phyloP scores from a whole-genome alignment of 768 basidiomycete genomes.

The Multifurca ochricompacta region DNA sequence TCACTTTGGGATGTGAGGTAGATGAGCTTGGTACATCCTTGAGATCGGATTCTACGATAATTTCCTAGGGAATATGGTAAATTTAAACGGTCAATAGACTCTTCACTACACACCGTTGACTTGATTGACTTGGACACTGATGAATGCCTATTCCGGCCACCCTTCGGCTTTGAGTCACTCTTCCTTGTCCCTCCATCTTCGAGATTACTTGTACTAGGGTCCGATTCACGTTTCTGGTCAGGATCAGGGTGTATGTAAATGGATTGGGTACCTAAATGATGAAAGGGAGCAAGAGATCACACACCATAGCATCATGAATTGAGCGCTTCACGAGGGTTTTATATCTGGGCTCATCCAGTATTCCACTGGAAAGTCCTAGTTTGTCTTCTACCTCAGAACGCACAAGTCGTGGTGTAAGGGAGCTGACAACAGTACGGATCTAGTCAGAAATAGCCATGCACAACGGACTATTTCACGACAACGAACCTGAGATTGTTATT shows the following conservation, averaged over 20 bases:
- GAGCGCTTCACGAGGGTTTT: constrained; percentile 6
- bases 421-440: not conserved
- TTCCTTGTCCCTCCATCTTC: not conserved
- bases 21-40: constrained; percentile 1
- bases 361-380: not conserved
- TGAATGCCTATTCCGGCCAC: not conserved
- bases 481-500: not conserved
- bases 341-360: not conserved
- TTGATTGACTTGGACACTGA: constrained; percentile 2
- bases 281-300: not conserved
- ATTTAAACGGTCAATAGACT: not conserved
- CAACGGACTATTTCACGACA: too few relatives aligned
- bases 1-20: not conserved
- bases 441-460: not conserved
- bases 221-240: not conserved
- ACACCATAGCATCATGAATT: constrained; percentile 13
- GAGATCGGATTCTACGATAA: constrained; percentile 13
- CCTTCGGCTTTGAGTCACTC: not conserved
- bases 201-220: not conserved
- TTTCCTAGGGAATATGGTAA: constrained; percentile 2
- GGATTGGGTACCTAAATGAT: too few relatives aligned
- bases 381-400: constrained; percentile 4
- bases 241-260: not conserved
- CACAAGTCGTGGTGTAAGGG: constrained; percentile 14
- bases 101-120: constrained; percentile 6